Evolutionary conservation across 2,329 filamentous ascomycete genomes (phyloP).

Genomic region (Verticillium albo-atrum): DNA sequence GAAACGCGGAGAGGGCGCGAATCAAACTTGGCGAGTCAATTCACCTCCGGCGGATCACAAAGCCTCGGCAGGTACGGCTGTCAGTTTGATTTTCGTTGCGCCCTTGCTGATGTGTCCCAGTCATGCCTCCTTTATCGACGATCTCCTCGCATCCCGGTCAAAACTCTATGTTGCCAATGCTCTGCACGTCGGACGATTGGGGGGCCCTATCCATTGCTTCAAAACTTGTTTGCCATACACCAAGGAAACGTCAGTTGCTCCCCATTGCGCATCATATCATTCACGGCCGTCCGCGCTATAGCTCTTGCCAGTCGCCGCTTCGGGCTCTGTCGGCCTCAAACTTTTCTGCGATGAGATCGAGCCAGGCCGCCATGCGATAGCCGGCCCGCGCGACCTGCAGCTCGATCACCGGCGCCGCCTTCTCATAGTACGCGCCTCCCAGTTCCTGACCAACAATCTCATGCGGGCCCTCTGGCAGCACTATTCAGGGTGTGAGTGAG

Average conservation of each 20-base stretch:
- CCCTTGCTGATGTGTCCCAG: neutral
- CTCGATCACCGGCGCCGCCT: constrained; percentile 60
- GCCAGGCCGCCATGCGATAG: constrained; percentile 62
- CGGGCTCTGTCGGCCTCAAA: constrained; percentile 9
- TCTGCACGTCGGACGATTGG: neutral
- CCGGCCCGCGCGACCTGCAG: constrained; percentile 64
- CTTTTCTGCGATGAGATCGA: constrained; percentile 54
- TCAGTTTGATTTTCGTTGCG: neutral
- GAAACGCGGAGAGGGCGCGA: neutral
- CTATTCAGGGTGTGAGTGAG: constrained; percentile 23
- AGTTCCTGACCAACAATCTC: constrained; percentile 58
- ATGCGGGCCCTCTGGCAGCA: constrained; percentile 56
- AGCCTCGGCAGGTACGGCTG: neutral
- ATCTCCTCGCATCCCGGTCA: neutral
- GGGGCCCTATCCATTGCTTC: neutral
- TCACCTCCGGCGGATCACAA: neutral
- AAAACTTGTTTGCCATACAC: neutral
- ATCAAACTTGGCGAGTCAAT: neutral
- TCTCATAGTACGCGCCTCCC: constrained; percentile 58
- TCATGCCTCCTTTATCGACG: neutral
- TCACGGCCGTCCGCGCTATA: neutral
- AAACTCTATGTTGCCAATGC: neutral
- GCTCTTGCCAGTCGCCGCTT: neutral
- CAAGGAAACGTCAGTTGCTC: neutral
- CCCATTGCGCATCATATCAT: neutral